Evolutionary conservation across 176 grass and related monocot genomes (phyloP).

Genomic region (Saccharum spontaneum): DNA sequence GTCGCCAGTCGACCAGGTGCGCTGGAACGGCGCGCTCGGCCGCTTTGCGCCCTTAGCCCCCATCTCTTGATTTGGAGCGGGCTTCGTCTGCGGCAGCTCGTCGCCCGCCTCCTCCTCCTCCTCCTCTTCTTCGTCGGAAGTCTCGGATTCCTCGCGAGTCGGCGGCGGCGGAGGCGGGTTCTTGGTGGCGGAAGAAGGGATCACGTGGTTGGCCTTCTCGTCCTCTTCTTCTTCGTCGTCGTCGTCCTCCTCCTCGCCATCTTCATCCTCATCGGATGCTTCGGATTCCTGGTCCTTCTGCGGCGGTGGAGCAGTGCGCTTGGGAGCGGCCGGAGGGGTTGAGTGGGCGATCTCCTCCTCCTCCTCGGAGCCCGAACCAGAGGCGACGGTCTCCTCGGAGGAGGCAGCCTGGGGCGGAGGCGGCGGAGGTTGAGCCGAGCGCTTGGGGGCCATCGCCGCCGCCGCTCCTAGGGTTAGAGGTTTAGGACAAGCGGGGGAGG

Average conservation of each 20-base stretch:
- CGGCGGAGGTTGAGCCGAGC: not conserved
- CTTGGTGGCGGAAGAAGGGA: not conserved
- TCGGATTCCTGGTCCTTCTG: constrained; percentile 9
- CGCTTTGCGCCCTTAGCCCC: not conserved
- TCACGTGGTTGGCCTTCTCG: not conserved
- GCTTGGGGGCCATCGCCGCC: constrained; percentile 53
- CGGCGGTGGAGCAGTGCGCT: not conserved
- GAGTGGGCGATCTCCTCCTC: constrained; percentile 4
- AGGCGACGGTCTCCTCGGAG: constrained; percentile 29
- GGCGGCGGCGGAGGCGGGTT: constrained; percentile 22
- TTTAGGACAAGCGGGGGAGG: not conserved
- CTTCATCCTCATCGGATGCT: constrained; percentile 2
- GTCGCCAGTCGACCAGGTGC: constrained; percentile 47
- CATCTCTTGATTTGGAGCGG: not conserved
- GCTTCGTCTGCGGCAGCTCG: not conserved
- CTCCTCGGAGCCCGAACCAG: constrained; percentile 28
- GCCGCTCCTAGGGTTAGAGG: constrained; percentile 11
- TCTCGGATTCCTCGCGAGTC: not conserved
- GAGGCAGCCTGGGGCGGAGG: constrained; percentile 4
- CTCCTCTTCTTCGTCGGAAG: not conserved
- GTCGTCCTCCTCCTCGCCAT: not conserved
- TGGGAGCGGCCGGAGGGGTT: not conserved
- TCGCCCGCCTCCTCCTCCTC: constrained; percentile 29
- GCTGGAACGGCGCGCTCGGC: not conserved
- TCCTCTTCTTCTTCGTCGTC: not conserved